Percentiles rank a stretch among this genome's conserved stretches.
Evolutionary conservation across 1,139 yeast species (phyloP).

Genomic region (Ogataea hybrid): DNA sequence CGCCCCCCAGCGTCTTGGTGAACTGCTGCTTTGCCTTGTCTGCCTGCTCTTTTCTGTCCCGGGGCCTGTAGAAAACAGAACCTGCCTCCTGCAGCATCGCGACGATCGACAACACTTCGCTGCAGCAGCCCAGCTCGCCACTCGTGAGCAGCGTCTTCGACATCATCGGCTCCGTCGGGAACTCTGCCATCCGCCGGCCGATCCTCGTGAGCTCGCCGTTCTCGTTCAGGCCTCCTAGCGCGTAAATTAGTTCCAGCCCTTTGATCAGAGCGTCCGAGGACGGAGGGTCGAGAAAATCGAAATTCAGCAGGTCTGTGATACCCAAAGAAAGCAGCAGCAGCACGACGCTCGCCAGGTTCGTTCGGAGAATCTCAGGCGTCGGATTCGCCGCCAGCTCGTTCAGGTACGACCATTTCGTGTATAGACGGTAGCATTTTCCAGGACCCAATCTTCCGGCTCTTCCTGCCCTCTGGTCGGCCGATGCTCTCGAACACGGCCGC

Average conservation of each 20-base stretch:
- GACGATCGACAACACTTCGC: slow-evolving; percentile 66
- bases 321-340: slow-evolving; percentile 77
- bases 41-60: slow-evolving; percentile 64
- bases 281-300: slow-evolving; percentile 90
- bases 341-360: slow-evolving; percentile 75
- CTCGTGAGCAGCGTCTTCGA: slow-evolving; percentile 73
- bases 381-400: slow-evolving; percentile 78
- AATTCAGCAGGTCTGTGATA: slow-evolving; percentile 72
- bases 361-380: slow-evolving; percentile 83
- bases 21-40: slow-evolving; percentile 61
- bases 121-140: slow-evolving; percentile 54
- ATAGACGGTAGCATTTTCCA: slow-evolving; percentile 88
- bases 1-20: slow-evolving; percentile 57
- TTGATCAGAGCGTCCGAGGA: slow-evolving; percentile 67
- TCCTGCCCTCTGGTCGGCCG: slow-evolving; percentile 96
- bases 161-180: slow-evolving; percentile 89
- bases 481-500: slow-evolving; percentile 86
- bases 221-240: slow-evolving; percentile 85
- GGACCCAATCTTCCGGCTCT: slow-evolving; percentile 98
- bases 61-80: slow-evolving; percentile 69
- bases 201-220: slow-evolving; percentile 72
- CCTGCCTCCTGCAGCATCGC: slow-evolving; percentile 84
- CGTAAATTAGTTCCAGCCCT: slow-evolving; percentile 75
- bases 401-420: slow-evolving; percentile 81
- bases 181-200: slow-evolving; percentile 87